phyloP scores from a whole-genome alignment of 2,329 filamentous ascomycete species.

The Diplocarpon mali region DNA sequence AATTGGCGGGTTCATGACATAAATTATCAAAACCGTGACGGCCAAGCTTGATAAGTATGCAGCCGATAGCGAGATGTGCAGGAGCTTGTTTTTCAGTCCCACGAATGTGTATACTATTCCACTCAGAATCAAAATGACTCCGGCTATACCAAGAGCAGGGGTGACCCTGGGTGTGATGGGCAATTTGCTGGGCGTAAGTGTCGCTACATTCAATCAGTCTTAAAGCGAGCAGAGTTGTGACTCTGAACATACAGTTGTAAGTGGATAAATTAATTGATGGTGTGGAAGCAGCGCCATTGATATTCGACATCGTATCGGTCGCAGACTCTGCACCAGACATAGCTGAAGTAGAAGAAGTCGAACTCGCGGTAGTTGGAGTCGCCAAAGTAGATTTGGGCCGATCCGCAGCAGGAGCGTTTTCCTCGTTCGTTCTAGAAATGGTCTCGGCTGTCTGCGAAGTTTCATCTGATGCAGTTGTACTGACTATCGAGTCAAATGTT shows the following conservation, averaged over 20 bases:
- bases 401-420: constrained; percentile 5
- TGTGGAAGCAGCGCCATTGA: constrained; percentile 12
- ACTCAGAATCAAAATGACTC: constrained; percentile 61
- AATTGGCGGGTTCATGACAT: constrained; percentile 75
- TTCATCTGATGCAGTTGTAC: constrained; percentile 15
- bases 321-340: constrained; percentile 5
- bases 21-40: constrained; percentile 73
- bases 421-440: constrained; percentile 6
- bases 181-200: constrained; percentile 37
- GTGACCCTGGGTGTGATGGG: constrained; percentile 67
- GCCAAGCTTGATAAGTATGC: constrained; percentile 63
- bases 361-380: constrained; percentile 6
- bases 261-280: constrained; percentile 9
- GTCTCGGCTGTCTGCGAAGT: constrained; percentile 6
- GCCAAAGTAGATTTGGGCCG: constrained; percentile 4
- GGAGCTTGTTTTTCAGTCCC: constrained; percentile 71
- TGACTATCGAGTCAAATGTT: not conserved
- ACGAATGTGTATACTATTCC: constrained; percentile 64
- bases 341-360: constrained; percentile 7
- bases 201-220: constrained; percentile 17
- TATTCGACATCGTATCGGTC: constrained; percentile 12
- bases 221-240: not conserved
- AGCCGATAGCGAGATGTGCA: constrained; percentile 72
- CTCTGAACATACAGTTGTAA: constrained; percentile 18
- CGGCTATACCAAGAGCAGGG: constrained; percentile 69